phyloP scores from a whole-genome alignment of 192 early-diverging fungal species.

The Backusella tarrabulga region DNA sequence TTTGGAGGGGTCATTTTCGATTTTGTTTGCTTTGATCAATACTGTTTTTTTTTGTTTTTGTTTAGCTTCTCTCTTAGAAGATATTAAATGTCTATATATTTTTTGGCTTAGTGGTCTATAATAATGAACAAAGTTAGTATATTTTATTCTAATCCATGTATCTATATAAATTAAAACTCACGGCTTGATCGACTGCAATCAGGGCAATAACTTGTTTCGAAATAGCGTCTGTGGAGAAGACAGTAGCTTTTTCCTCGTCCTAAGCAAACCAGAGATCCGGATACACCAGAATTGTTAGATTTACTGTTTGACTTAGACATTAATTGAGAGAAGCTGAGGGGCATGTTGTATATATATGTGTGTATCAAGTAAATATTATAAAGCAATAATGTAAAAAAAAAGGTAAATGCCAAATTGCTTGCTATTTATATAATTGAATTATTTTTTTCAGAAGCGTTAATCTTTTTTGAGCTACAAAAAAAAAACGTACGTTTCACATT shows the following conservation, averaged over 20 bases:
- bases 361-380: not conserved
- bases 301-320: constrained; percentile 6
- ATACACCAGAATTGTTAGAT: not conserved
- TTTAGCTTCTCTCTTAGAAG: not conserved
- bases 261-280: constrained; percentile 2
- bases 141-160: not conserved
- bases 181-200: constrained; percentile 25
- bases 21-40: constrained; percentile 7
- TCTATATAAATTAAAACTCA: constrained; percentile 7
- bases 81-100: not conserved
- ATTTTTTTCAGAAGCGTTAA: not conserved
- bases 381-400: not conserved
- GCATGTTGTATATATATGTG: not conserved
- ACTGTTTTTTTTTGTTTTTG: not conserved
- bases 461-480: constrained; percentile 2
- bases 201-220: constrained; percentile 36
- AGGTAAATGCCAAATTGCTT: not conserved
- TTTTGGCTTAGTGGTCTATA: constrained; percentile 6
- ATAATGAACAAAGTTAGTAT: not conserved
- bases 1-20: not conserved
- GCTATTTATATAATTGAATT: not conserved
- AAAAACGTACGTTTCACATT: not conserved
- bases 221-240: constrained; percentile 33
- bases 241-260: constrained; percentile 33
- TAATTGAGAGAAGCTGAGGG: constrained; percentile 5